Base-by-base conservation (phyloP, 2,329 filamentous ascomycete genomes). In the Aspergillus thermomutatus region DNA sequence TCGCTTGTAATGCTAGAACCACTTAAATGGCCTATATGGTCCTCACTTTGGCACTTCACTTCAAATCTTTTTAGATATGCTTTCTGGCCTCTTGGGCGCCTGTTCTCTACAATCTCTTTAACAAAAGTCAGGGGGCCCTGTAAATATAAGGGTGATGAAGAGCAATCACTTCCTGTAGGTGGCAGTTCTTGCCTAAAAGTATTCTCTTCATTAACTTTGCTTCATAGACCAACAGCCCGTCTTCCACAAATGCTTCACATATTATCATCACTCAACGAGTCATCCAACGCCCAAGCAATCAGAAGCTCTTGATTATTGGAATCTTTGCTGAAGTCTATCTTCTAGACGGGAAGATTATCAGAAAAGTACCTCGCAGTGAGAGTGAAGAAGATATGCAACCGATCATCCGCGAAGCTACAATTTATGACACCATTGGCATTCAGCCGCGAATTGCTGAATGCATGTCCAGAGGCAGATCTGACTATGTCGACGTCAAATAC, bases 301-400 rank as follows among this genome's bases (percentile, higher is more conserved):
- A 55, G 21, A 50, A 59, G n/a, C 57, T 53, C 11, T 27, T 59
- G 40, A 49, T 37, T 25, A 60, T 53, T 41, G 53, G 55, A 23
- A 54, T 58, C 11, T 60, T 51, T 54, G 52, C 58, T 3, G 45
- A 57, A 27, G 50, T 55, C 28, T 55, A 57, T 51, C 53, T 60
- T 21, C 8, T 56, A 19, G 55, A 60, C 28, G 47, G 43, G 14
- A 52, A 49, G 23, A 49, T 49, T 34, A 53, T 60, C 40, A 53
- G 55, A 53, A 60, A 60, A 25, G 19, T 41, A 8, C 55, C 55
- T 58, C 53, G 58, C 43, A 52, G 55, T 26, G 21, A 49, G 17
- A 49, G 23, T 34, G 31, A 53, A 40, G 57, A 59, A 40, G 53
- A 50, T 31, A 54, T 50, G 47, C 40, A 49, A 31, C 52, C 48